A percentile compares a stretch with the other conserved stretches of the same genome.
These are phyloP conservation scores for Geotrichum macrosporum DNA, from an alignment of 1,139 yeast genomes.

Conservation along the genomic window DNA sequence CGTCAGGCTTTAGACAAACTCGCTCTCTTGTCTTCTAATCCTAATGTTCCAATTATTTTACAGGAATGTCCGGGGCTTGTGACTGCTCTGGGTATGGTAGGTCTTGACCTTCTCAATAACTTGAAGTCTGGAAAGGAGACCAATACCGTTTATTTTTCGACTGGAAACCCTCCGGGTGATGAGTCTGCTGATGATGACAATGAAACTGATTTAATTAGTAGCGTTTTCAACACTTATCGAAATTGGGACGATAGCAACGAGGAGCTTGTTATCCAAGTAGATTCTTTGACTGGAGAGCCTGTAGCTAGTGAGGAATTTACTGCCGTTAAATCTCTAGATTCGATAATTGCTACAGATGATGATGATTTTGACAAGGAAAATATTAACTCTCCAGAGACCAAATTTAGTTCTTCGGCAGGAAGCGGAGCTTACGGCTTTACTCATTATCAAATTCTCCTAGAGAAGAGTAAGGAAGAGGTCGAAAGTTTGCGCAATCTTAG, in stretches of 20 bases:
- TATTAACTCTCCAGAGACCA: not conserved
- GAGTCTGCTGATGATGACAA: conserved; percentile 3
- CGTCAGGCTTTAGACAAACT: conserved; percentile 78
- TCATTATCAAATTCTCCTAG: conserved; percentile 47
- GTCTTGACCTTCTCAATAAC: conserved; percentile 23
- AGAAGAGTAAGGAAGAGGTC: conserved; percentile 55
- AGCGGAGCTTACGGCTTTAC: conserved; percentile 27
- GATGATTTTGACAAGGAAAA: conserved; percentile 11
- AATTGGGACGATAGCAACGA: conserved; percentile 25
- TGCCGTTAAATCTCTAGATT: conserved; percentile 13
- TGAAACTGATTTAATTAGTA: conserved; percentile 44
- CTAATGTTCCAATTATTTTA: conserved; percentile 57
- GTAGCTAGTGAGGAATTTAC: conserved; percentile 28
- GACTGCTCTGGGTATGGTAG: conserved; percentile 29
- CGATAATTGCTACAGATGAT: conserved; percentile 25
- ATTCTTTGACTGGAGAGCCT: conserved; percentile 60
- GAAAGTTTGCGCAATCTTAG: conserved; percentile 54
- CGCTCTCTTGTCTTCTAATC: conserved; percentile 78
- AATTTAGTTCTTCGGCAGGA: not conserved
- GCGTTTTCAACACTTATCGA: conserved; percentile 51
- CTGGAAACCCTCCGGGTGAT: conserved; percentile 14
- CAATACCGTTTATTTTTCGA: not conserved
- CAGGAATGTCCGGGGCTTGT: conserved; percentile 48
- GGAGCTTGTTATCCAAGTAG: conserved; percentile 47
- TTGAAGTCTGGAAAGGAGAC: conserved; percentile 3